Evolutionary conservation across 768 basidiomycete species (phyloP), one percentile per base, ranked within the genome.

Genomic region (Lactarius sp.): DNA sequence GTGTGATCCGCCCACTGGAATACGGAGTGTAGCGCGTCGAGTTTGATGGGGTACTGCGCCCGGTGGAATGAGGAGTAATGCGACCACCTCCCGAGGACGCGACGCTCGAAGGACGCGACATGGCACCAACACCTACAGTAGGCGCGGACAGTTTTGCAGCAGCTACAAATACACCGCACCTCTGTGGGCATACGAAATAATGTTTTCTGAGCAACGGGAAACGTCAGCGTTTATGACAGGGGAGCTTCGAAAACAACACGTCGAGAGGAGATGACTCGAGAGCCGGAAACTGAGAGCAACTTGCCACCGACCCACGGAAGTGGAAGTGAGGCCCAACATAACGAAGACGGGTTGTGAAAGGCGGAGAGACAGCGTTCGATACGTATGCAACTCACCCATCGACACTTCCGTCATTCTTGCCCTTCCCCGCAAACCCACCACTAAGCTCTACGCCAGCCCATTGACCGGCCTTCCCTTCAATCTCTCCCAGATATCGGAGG

Each of bases 381-480:
- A 37, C 9, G 42, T 14, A 41, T 44, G 60, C 20, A 52, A 81
- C 92, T 78, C 72, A 97, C 95, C 92, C 92, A 66, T 79, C 81
- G 5, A 96, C 94, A 51, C 85, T 83, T 39, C 96, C 96, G 69
- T 98, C 85, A 70, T 99, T 99, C 78, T 98, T 99, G 0, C 96
- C 96, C 73, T 90, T 91, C 20, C 96, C 94, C 18, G 81, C 74
- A 71, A 94, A 96, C 6, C 91, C 90, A 41, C 87, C 88, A 68
- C 83, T 78, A 22, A 99, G 79, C 75, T 98, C 92, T 22, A 99
- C 92, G 14, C 96, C 96, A 16, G 92, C 96, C 91, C 92, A 99
- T 6, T 86, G 76, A 4, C 95, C 96, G 3, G 83, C 80, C 74
- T 98, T 98, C 56, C 92, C 92, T 18, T 90, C 87, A 60, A 97